These are phyloP conservation scores for Anthracocystis walkeri DNA, from an alignment of 1,284 basidiomycete genomes.

Conservation along the genomic window DNA sequence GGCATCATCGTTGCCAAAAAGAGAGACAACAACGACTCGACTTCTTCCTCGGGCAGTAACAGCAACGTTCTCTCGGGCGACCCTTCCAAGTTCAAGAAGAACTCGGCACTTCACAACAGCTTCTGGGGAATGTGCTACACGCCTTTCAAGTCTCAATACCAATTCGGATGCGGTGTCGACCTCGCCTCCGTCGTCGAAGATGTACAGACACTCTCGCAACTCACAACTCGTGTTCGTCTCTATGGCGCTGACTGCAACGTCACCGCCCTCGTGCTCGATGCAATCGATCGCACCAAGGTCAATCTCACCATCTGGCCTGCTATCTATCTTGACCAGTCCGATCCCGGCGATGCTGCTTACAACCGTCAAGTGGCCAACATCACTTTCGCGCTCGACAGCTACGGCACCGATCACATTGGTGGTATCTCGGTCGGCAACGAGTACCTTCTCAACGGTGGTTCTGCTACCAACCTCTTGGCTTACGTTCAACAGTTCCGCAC, in stretches of 20 bases:
- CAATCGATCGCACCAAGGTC: conserved; percentile 45
- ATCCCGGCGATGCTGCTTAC: conserved; percentile 31
- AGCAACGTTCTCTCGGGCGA: conserved; percentile 28
- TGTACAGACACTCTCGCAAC: conserved; percentile 37
- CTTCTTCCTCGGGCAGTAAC: conserved; percentile 14
- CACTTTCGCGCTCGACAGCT: conserved; percentile 39
- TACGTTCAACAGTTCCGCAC: conserved; percentile 42
- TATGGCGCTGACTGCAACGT: conserved; percentile 52
- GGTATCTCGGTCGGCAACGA: conserved; percentile 51
- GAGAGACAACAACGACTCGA: conserved; percentile 8
- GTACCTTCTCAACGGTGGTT: conserved; percentile 38
- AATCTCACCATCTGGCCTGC: conserved; percentile 47
- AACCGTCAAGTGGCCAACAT: conserved; percentile 39
- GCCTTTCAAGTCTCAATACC: conserved; percentile 42
- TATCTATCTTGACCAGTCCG: conserved; percentile 36
- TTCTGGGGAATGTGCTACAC: conserved; percentile 50
- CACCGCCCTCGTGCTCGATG: conserved; percentile 42
- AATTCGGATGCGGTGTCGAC: conserved; percentile 37
- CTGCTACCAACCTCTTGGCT: conserved; percentile 27
- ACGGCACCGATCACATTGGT: conserved; percentile 36
- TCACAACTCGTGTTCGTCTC: conserved; percentile 36
- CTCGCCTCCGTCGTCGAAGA: conserved; percentile 37
- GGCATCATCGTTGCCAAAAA: conserved; percentile 39
- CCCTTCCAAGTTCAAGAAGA: conserved; percentile 40
- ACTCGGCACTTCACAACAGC: conserved; percentile 38